phyloP scores from a whole-genome alignment of 1,139 yeast genomes.

The Hansenula sp. region DNA sequence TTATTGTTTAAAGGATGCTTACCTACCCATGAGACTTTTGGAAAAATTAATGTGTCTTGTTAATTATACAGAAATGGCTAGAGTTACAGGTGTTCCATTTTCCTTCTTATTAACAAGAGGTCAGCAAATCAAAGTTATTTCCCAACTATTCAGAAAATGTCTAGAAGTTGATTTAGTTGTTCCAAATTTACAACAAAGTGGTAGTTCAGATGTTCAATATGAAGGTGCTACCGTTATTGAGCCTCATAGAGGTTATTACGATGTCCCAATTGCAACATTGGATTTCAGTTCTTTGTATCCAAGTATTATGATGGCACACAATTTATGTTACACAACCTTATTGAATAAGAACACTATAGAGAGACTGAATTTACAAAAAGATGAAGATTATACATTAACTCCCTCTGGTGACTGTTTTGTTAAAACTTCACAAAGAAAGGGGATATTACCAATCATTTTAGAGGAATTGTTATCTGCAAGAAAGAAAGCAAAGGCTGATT shows the following conservation, averaged over 20 bases:
- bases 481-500: constrained; percentile 85
- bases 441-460: constrained; percentile 87
- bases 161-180: constrained; percentile 78
- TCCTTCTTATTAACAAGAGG: constrained; percentile 87
- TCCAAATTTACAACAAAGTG: constrained; percentile 86
- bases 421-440: constrained; percentile 65
- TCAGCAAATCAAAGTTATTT: constrained; percentile 95
- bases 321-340: constrained; percentile 89
- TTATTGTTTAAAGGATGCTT: constrained; percentile 95
- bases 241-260: constrained; percentile 92
- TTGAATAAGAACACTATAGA: constrained; percentile 67
- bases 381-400: constrained; percentile 75
- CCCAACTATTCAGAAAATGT: constrained; percentile 92
- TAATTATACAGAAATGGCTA: constrained; percentile 98
- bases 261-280: constrained; percentile 93
- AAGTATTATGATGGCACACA: constrained; percentile 99
- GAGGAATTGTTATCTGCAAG: constrained; percentile 88
- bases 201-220: constrained; percentile 76
- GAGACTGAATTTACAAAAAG: constrained; percentile 57
- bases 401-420: constrained; percentile 95
- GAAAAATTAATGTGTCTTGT: constrained; percentile 95
- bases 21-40: constrained; percentile 77
- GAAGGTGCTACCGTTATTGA: constrained; percentile 99
- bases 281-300: constrained; percentile 98
- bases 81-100: constrained; percentile 98